Evolutionary conservation across 2,329 filamentous ascomycete species (phyloP).

Genomic region (Corinectria fuckeliana): DNA sequence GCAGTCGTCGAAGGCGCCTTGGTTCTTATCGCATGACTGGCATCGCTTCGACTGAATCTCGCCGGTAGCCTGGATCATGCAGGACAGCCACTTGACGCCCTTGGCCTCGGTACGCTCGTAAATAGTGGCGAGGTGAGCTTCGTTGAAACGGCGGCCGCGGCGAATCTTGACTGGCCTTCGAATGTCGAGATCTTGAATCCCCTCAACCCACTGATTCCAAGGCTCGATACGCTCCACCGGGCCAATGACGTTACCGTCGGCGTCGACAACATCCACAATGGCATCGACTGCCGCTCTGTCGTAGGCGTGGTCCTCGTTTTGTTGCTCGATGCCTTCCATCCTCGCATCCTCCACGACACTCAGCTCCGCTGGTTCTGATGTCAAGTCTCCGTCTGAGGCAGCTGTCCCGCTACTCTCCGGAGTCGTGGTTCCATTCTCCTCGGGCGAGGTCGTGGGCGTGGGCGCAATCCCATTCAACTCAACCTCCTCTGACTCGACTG

Average conservation of each 20-base stretch:
- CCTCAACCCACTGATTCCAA: conserved; percentile 50
- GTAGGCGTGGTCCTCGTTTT: conserved; percentile 3
- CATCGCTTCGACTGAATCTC: conserved; percentile 49
- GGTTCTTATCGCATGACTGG: conserved; percentile 48
- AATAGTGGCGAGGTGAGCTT: conserved; percentile 48
- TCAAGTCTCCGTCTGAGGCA: background rate
- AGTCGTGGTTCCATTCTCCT: too few species aligned
- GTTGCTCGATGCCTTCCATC: conserved; percentile 31
- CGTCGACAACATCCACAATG: conserved; percentile 46
- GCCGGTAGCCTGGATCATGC: conserved; percentile 59
- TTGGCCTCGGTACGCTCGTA: conserved; percentile 51
- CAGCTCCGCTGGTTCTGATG: background rate
- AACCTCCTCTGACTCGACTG: conserved; percentile 22
- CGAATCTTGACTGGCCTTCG: conserved; percentile 51
- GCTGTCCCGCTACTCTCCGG: conserved; percentile 21
- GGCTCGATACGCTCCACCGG: conserved; percentile 45
- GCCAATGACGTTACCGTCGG: conserved; percentile 48
- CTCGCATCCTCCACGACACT: conserved; percentile 11
- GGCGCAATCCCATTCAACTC: conserved; percentile 24
- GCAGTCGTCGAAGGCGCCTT: conserved; percentile 54
- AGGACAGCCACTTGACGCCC: conserved; percentile 54
- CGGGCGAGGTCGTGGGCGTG: too few species aligned
- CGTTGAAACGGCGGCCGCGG: conserved; percentile 49
- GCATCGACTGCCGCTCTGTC: conserved; percentile 14
- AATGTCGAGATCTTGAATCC: conserved; percentile 47